Conservation (phyloP, 106 monocot species). For the Chionographis japonica region DNA sequence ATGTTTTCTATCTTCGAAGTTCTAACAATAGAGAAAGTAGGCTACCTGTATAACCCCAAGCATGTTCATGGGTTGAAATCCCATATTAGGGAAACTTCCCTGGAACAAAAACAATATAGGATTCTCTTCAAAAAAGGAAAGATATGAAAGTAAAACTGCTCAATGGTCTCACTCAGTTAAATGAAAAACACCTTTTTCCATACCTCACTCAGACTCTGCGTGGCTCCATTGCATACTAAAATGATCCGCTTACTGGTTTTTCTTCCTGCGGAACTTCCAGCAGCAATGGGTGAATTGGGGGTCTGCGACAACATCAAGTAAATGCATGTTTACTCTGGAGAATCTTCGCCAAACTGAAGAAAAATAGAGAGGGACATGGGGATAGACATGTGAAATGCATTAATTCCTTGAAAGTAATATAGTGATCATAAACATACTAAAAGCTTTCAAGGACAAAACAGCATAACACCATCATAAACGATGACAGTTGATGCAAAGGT, state of each 20-base stretch:
- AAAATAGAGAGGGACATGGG: neutral
- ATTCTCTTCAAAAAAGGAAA: neutral
- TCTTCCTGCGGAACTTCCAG: conserved; percentile 50
- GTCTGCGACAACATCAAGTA: conserved; percentile 52
- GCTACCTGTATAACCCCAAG: conserved; percentile 91
- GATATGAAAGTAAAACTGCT: neutral
- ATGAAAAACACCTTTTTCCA: conserved; percentile 4
- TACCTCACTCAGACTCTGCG: conserved; percentile 52
- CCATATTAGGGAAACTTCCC: conserved; percentile 51
- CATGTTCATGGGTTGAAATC: conserved; percentile 88
- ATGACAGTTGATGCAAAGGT: no score
- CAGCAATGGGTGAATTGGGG: conserved; percentile 74
- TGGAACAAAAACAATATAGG: conserved; percentile 8
- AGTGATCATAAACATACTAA: no score
- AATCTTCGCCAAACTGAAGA: neutral
- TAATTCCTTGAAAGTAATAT: neutral
- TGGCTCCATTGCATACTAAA: conserved; percentile 66
- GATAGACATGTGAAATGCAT: neutral
- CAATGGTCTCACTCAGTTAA: neutral
- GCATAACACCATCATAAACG: no score
- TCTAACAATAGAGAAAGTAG: neutral
- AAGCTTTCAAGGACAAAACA: no score
- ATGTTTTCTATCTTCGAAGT: neutral
- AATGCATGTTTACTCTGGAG: neutral
- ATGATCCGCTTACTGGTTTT: conserved; percentile 48